phyloP scores from a whole-genome alignment of 257 asterid species.

The Cinchona pubescens region DNA sequence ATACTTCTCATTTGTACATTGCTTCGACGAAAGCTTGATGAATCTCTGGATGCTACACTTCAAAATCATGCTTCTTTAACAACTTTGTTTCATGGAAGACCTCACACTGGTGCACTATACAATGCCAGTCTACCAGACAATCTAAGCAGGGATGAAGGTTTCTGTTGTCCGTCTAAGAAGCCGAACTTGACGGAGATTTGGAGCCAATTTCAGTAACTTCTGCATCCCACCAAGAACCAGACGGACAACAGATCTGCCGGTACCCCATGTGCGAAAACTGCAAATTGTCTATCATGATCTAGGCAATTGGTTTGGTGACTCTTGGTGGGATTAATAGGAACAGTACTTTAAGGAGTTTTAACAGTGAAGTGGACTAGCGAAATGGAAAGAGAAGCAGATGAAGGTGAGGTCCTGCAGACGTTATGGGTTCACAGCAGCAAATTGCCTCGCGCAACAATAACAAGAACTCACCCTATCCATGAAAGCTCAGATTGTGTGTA shows the following conservation, averaged over 20 bases:
- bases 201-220: conserved; percentile 62
- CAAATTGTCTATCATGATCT: conserved; percentile 66
- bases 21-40: conserved; percentile 31
- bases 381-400: conserved; percentile 59
- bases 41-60: conserved; percentile 50
- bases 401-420: conserved; percentile 52
- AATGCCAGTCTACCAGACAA: conserved; percentile 53
- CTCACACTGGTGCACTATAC: conserved; percentile 60
- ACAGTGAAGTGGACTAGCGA: conserved; percentile 37
- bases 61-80: conserved; percentile 57
- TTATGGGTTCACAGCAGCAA: conserved; percentile 57
- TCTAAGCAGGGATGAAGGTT: conserved; percentile 64
- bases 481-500: conserved; percentile 54
- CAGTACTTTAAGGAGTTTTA: conserved; percentile 30
- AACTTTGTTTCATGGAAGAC: conserved; percentile 42
- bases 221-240: conserved; percentile 54
- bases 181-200: conserved; percentile 59
- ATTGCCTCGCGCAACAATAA: conserved; percentile 64
- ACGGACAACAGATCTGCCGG: too few relatives aligned
- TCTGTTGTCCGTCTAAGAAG: conserved; percentile 58
- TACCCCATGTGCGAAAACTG: conserved; percentile 60
- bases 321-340: conserved; percentile 34
- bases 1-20: conserved; percentile 25
- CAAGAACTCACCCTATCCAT: conserved; percentile 64
- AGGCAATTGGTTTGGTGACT: conserved; percentile 51